Base-by-base conservation (phyloP, 2,329 filamentous ascomycete genomes). In the Aspergillus neoniger region DNA sequence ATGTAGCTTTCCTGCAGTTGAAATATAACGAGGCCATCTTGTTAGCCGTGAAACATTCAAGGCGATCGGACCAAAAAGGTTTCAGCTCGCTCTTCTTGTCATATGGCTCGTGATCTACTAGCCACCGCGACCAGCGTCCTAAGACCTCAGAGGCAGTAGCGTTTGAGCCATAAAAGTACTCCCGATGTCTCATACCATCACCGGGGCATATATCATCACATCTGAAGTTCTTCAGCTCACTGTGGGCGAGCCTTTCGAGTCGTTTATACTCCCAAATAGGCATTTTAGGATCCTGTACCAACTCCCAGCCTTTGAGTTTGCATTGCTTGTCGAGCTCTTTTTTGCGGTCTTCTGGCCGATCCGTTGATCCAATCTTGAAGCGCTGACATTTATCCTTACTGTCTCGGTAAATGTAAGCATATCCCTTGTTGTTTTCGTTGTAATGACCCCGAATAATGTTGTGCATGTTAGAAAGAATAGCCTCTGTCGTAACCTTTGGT, bases 121-220 rank as follows among this genome's bases (percentile, higher is more conserved):
- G 55, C 64, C 64, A 66, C 8, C 43, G 47, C 8, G 58, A 57
- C 64, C 64, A 66, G 36, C 56, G 60, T 8, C 59, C 47, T 12
- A 66, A 19, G 8, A 62, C 49, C n/a, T 56, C 57, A 4, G 52
- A 43, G 2, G 56, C 64, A 30, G 47, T 41, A 14, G 50, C 39
- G 14, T 58, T 41, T 19, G 41, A 44, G 41, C 41, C 41, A 44
- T 21, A 21, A 15, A 44, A 44, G 41, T 44, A 44, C 19, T 44
- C 19, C 14, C 41, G 41, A 38, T 62, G 56, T 30, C 60, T 30
- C 5, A 39, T 53, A 10, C 10, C 21, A 36, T 36, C 32, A 36
- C 63, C 63, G 10, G 28, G 12, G 39, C 63, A 65, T 9, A 53
- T 52, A 6, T 28, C 39, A 7, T 60, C 41, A 23, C 53, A 59